These are phyloP conservation scores for Wickerhamiella brachini DNA, from an alignment of 805 yeast genomes.

Conservation along the genomic window DNA sequence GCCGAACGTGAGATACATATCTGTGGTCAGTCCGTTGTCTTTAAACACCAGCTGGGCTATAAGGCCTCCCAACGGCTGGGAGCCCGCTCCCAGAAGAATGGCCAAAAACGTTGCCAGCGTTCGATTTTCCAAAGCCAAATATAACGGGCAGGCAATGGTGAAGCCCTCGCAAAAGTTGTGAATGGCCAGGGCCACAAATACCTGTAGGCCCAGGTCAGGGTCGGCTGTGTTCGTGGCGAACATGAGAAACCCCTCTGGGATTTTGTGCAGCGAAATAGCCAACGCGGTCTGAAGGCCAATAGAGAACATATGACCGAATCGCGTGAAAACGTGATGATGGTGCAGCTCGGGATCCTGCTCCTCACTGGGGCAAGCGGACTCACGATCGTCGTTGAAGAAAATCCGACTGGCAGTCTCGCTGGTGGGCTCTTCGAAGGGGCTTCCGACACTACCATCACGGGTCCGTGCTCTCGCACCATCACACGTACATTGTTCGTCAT, in stretches of 20 bases:
- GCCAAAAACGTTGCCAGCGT: conserved; percentile 50
- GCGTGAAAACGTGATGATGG: conserved; percentile 70
- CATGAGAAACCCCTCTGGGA: conserved; percentile 91
- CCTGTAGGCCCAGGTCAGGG: conserved; percentile 57
- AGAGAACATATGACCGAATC: conserved; percentile 61
- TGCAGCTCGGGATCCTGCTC: conserved; percentile 29
- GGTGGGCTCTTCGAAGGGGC: not conserved
- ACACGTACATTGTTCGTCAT: not conserved
- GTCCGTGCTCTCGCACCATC: not conserved
- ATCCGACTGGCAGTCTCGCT: not conserved
- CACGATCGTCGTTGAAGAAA: conserved; percentile 5
- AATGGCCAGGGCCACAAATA: conserved; percentile 70
- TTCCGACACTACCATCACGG: not conserved
- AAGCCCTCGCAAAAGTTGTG: conserved; percentile 94
- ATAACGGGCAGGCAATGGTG: conserved; percentile 82
- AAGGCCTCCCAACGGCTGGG: conserved; percentile 85
- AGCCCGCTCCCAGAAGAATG: conserved; percentile 59
- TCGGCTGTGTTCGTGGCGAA: conserved; percentile 62
- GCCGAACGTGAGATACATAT: conserved; percentile 38
- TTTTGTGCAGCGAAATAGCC: conserved; percentile 77
- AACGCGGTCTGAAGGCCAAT: conserved; percentile 84
- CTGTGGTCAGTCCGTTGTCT: conserved; percentile 24
- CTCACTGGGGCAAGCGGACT: conserved; percentile 19
- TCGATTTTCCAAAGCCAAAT: conserved; percentile 54
- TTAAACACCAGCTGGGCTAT: conserved; percentile 43